These are phyloP conservation scores for Aureobasidium pullulans DNA, from an alignment of 2,329 filamentous ascomycete genomes.

Conservation along the genomic window DNA sequence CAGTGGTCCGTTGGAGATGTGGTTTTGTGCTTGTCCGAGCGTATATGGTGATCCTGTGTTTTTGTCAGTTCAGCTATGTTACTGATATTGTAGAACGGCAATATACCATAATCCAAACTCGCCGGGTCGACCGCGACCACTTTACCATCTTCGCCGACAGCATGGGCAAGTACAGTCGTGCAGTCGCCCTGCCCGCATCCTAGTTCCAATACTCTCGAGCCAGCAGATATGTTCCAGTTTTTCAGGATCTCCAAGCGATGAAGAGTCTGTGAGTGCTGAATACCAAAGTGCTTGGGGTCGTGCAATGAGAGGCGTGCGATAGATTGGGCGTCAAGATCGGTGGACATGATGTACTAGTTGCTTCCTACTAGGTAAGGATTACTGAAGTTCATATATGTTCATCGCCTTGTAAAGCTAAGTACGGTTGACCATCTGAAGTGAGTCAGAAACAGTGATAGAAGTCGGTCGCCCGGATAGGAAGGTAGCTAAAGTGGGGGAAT, in stretches of 20 bases:
- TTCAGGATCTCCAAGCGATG: background rate
- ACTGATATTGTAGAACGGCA: background rate
- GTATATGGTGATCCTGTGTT: constrained; percentile 39
- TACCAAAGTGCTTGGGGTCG: background rate
- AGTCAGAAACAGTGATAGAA: too few relatives aligned
- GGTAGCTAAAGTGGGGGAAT: too few relatives aligned
- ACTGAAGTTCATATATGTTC: too few relatives aligned
- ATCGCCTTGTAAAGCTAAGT: too few relatives aligned
- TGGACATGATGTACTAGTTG: background rate
- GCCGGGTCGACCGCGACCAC: constrained; percentile 50
- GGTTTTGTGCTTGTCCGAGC: constrained; percentile 41
- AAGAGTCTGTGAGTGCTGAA: background rate
- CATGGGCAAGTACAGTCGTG: constrained; percentile 47
- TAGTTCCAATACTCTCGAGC: constrained; percentile 40
- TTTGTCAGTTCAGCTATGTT: constrained; percentile 13
- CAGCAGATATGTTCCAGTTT: background rate
- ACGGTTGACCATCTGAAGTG: too few relatives aligned
- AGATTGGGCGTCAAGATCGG: background rate
- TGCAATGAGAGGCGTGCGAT: background rate
- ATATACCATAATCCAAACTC: constrained; percentile 38
- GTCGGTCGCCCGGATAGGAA: too few relatives aligned
- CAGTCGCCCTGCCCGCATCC: constrained; percentile 55
- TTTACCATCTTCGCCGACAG: constrained; percentile 37
- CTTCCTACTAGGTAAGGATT: too few relatives aligned
- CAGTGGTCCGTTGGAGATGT: constrained; percentile 35